phyloP scores from a whole-genome alignment of 1,139 yeast genomes.

The Geotrichum fermentans region DNA sequence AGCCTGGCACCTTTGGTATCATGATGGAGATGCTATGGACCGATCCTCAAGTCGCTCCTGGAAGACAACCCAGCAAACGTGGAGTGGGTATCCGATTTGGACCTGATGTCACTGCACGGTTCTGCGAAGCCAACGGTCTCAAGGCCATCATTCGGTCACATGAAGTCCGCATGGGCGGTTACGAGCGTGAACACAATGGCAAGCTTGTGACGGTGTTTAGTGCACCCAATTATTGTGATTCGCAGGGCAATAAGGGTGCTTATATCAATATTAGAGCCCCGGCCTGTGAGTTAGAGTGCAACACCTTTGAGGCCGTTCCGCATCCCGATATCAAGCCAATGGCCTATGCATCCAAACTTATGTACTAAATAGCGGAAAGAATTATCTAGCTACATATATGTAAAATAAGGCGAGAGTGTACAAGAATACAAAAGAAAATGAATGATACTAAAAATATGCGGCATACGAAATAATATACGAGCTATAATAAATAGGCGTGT shows the following conservation, averaged over 20 bases:
- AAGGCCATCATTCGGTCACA: constrained; percentile 87
- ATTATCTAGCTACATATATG: no score
- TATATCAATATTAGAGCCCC: constrained; percentile 62
- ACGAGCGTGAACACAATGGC: constrained; percentile 81
- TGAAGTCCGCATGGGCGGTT: constrained; percentile 91
- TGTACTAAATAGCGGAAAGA: constrained; percentile 32
- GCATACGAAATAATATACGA: no score
- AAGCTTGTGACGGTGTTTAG: constrained; percentile 85
- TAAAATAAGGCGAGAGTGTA: not conserved
- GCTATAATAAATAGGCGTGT: not conserved
- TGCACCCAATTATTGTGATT: constrained; percentile 96
- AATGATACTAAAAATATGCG: not conserved
- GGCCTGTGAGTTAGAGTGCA: constrained; percentile 51
- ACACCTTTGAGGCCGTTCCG: constrained; percentile 70
- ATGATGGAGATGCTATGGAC: constrained; percentile 98
- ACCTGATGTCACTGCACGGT: constrained; percentile 81
- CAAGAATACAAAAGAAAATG: not conserved
- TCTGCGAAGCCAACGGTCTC: constrained; percentile 66
- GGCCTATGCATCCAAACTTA: constrained; percentile 64
- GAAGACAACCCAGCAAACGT: constrained; percentile 84
- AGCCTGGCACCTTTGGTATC: constrained; percentile 86
- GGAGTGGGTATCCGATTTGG: constrained; percentile 97
- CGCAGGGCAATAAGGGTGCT: constrained; percentile 87
- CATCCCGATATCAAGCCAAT: constrained; percentile 93
- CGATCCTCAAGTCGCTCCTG: constrained; percentile 78